Percentiles rank a stretch among this genome's conserved stretches.
phyloP scores from a whole-genome alignment of 441 rosid genomes.

The Gossypium schwendimanii region DNA sequence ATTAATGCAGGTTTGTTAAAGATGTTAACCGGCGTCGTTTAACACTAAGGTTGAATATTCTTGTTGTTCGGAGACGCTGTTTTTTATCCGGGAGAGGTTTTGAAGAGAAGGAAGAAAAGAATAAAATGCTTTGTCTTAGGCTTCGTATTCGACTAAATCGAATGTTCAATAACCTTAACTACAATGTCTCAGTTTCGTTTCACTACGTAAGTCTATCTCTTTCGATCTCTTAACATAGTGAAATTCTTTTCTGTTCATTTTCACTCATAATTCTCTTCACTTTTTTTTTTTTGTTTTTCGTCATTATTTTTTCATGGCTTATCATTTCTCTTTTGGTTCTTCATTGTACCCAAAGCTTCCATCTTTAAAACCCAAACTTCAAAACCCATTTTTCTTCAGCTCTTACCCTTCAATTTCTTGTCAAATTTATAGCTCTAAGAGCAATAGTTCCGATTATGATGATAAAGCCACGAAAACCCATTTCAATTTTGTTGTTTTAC shows the following conservation, averaged over 20 bases:
- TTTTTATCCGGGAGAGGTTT: not conserved
- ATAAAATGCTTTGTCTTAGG: not conserved
- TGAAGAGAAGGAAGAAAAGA: not conserved
- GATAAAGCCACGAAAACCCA: constrained; percentile 26
- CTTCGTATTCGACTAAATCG: constrained; percentile 15
- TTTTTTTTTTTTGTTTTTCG: not conserved
- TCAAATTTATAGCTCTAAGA: constrained; percentile 22
- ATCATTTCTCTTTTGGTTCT: constrained; percentile 34
- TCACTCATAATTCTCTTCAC: not conserved
- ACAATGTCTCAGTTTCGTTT: constrained; percentile 16
- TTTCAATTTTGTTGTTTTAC: constrained; percentile 45
- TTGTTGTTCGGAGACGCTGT: not conserved
- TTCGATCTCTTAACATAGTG: constrained; percentile 2
- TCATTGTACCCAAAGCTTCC: constrained; percentile 26
- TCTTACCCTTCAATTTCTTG: constrained; percentile 32
- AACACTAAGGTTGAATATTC: not conserved
- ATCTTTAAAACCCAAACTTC: constrained; percentile 17
- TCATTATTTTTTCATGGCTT: constrained; percentile 28
- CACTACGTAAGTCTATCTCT: constrained; percentile 15
- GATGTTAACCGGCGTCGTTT: not conserved
- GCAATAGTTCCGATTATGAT: constrained; percentile 14
- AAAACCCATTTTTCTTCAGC: constrained; percentile 11
- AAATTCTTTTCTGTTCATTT: not conserved
- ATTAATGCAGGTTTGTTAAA: not conserved
- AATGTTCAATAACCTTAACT: constrained; percentile 1